Base-by-base conservation (phyloP, 495 filamentous ascomycete species). In the Penicillium goetzii region DNA sequence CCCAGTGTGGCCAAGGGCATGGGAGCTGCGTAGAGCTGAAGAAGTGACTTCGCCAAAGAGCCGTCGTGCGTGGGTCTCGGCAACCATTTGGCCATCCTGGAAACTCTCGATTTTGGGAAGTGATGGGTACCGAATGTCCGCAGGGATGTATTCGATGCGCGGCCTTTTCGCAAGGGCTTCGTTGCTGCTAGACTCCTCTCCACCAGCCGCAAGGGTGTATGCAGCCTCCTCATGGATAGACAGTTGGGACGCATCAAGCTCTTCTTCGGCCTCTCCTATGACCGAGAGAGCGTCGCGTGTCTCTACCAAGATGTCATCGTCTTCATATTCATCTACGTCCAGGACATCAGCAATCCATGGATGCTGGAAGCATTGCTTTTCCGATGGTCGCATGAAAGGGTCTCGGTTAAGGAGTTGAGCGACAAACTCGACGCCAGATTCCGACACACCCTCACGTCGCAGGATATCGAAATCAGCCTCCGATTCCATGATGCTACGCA, bases 1-100 rank as follows among this genome's bases (percentile, higher is more conserved):
- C 52, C 64, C 62, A 4, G 71, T n/a, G 45, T 69, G 59, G n/a
- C 75, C 82, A 15, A 87, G 68, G 40, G 80, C 75, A 53, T 80
- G 82, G 28, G 86, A 86, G 74, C 89, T 93, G 23, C 85, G 83
- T 4, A 95, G 72, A 12, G 85, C 88, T 8, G 91, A 91, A 14
- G 80, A 72, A 28, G 85, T 86, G 54, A 97, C 88, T 73, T 97
- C 92, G 0, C 93, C 92, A 76, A 94, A 96, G 4, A 97, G 80
- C 32, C 88, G 86, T 55, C 76, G 75, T 14, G 73, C 69, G 17
- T 73, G 73, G 5, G 68, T 57, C 19, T 75, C 71, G 17, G 76
- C 65, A 23, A 60, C 56, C 9, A 70, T 68, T 40, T 77, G 73
- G 10, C 58, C 63, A 15, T 75, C 74, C 45, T 72, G 70, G 19